Base-by-base conservation (phyloP, 176 grass and related monocot species). In the Saccharum spontaneum region DNA sequence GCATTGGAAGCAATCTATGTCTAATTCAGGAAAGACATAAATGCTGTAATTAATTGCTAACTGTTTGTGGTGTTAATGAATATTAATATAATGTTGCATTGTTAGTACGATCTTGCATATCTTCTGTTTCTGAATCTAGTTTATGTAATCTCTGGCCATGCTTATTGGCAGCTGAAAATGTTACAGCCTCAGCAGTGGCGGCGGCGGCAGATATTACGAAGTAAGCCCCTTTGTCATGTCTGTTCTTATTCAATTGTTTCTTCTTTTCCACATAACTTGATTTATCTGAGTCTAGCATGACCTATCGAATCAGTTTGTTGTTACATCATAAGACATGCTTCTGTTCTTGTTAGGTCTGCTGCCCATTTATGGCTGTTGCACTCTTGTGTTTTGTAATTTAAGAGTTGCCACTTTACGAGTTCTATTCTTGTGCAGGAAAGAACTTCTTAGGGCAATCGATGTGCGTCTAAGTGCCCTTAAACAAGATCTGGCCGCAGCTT, bases 161-260 rank as follows among this genome's bases (percentile, higher is more conserved):
- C 62, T 66, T 90, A 73, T 86, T 86, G 48, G 71, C 76, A 89
- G 88, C 82, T 80, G 89, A 94, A 89, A 85, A 86, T 81, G 88
- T 81, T 67, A 83, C 86, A 49, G 72, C 81, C 64, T 83, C 88
- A 46, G 86, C 86, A 83, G 93, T 90, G 50, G 86, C 95, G 46
- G 89, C 91, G 83, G 93, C 91, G 1, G 89, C 94, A 67, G 94
- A 99, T 76, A 84, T 89, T 92, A 99, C 97, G 78, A 99, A 99
- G 97, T 99, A 92, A 78, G 85, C 14, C 67, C 40, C 68, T 82
- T 68, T 78, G 45, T 46, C 62, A 84, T 69, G 24, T 80, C 49
- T 75, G 28, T 71, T 54, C 7, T 67, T 67, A 8, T 73, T 73
- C 62, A 69, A 63, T 90, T 79, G 62, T 26, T 75, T 84, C 28